Evolutionary conservation across 306 rosid genomes (phyloP).

Genomic region (Vigna reflexopilosa): DNA sequence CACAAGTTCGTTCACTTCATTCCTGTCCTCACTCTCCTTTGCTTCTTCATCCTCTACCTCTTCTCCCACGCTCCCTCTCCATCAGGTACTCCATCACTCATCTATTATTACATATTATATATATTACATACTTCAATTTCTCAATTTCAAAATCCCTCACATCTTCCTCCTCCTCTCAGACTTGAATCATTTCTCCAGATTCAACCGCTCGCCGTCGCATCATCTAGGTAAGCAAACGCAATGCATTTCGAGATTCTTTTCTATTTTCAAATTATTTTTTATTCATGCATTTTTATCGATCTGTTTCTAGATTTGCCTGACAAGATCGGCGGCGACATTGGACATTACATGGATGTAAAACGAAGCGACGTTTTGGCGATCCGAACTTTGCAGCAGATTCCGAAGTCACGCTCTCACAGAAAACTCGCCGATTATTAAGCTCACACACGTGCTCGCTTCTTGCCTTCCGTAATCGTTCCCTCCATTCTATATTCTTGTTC

Average conservation of each 20-base stretch:
- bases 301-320: constrained; percentile 41
- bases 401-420: constrained; percentile 64
- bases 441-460: not conserved
- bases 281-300: not conserved
- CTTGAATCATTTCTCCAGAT: constrained; percentile 69
- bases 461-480: not conserved
- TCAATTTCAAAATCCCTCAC: not conserved
- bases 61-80: constrained; percentile 92
- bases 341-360: constrained; percentile 41
- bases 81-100: constrained; percentile 56
- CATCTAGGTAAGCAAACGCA: constrained; percentile 37
- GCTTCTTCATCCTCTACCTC: constrained; percentile 91
- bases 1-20: constrained; percentile 82
- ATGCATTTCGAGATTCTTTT: not conserved
- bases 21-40: constrained; percentile 81
- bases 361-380: constrained; percentile 67
- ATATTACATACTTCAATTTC: not conserved
- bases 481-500: constrained; percentile 47
- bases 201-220: constrained; percentile 48
- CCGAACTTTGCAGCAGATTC: constrained; percentile 64
- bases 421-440: constrained; percentile 83
- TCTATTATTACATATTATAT: not conserved
- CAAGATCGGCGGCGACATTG: constrained; percentile 52
- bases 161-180: constrained; percentile 47
- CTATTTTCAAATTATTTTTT: not conserved